These are phyloP conservation scores for Collybia sp. DNA, from an alignment of 768 basidiomycete species.

Conservation along the genomic window DNA sequence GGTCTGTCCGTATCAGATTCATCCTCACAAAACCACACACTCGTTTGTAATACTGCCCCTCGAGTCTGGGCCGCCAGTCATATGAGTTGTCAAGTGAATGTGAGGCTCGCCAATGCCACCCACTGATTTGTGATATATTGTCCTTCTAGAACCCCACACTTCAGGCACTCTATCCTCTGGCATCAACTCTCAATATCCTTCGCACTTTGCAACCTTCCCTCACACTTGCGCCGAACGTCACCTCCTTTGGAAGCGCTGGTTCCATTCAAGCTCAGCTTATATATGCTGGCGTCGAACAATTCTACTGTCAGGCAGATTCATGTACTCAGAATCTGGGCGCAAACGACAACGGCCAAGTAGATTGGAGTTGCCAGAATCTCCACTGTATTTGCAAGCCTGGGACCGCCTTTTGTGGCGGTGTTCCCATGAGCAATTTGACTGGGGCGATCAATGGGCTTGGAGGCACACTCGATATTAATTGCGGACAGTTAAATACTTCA, in stretches of 20 bases:
- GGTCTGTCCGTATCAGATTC: slow-evolving; percentile 26
- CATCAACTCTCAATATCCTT: slow-evolving; percentile 71
- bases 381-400: slow-evolving; percentile 67
- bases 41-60: slow-evolving; percentile 69
- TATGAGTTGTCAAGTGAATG: slow-evolving; percentile 81
- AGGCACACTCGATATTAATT: slow-evolving; percentile 67
- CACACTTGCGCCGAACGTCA: slow-evolving; percentile 63
- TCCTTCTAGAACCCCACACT: slow-evolving; percentile 73
- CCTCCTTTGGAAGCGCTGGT: slow-evolving; percentile 50
- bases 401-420: slow-evolving; percentile 73
- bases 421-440: slow-evolving; percentile 43
- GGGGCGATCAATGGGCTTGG: slow-evolving; percentile 57
- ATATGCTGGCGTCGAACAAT: slow-evolving; percentile 83
- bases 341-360: slow-evolving; percentile 29
- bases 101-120: slow-evolving; percentile 34
- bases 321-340: slow-evolving; percentile 58
- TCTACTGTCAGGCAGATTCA: slow-evolving; percentile 70
- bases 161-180: slow-evolving; percentile 67
- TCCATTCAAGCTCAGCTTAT: slow-evolving; percentile 67
- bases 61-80: slow-evolving; percentile 75
- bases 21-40: slow-evolving; percentile 49
- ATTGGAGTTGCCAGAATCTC: slow-evolving; percentile 73
- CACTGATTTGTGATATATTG: slow-evolving; percentile 1
- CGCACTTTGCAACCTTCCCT: slow-evolving; percentile 67
- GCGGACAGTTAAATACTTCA: slow-evolving; percentile 40